Evolutionary conservation across 257 asterid species (phyloP).

Genomic region (Salvia rosmarinus): DNA sequence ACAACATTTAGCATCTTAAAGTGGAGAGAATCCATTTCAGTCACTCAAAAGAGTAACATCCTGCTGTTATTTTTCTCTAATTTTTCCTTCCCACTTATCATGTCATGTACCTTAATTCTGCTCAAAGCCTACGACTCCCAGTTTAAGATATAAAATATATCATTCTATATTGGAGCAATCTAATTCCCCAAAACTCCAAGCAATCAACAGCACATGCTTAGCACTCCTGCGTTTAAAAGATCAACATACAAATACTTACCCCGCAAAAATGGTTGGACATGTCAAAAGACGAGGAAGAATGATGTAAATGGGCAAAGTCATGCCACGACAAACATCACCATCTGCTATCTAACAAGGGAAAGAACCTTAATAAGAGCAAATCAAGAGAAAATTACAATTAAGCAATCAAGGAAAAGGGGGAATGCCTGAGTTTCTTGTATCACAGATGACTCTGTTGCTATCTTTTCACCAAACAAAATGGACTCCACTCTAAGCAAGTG

Average conservation of each 20-base stretch:
- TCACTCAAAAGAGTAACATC: too few relatives aligned
- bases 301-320: conserved; percentile 69
- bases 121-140: too few relatives aligned
- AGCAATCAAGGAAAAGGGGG: conserved; percentile 32
- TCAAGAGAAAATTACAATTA: conserved; percentile 3
- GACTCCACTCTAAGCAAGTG: conserved; percentile 84
- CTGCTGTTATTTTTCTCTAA: too few relatives aligned
- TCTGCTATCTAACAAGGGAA: conserved; percentile 66
- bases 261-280: conserved; percentile 82
- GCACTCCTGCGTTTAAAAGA: neutral
- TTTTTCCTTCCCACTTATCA: too few relatives aligned
- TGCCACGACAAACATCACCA: conserved; percentile 73
- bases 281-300: conserved; percentile 87
- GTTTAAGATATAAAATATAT: too few relatives aligned
- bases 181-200: neutral
- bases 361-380: conserved; percentile 28
- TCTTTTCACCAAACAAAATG: conserved; percentile 76
- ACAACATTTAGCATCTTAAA: too few relatives aligned
- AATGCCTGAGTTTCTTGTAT: conserved; percentile 90
- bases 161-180: conserved; percentile 2
- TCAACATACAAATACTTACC: conserved; percentile 50
- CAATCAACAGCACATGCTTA: conserved; percentile 3
- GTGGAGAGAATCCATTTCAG: too few relatives aligned
- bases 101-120: too few relatives aligned
- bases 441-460: conserved; percentile 72